Conservation (phyloP, 1,284 basidiomycete species). For the Vanrija sp. region DNA sequence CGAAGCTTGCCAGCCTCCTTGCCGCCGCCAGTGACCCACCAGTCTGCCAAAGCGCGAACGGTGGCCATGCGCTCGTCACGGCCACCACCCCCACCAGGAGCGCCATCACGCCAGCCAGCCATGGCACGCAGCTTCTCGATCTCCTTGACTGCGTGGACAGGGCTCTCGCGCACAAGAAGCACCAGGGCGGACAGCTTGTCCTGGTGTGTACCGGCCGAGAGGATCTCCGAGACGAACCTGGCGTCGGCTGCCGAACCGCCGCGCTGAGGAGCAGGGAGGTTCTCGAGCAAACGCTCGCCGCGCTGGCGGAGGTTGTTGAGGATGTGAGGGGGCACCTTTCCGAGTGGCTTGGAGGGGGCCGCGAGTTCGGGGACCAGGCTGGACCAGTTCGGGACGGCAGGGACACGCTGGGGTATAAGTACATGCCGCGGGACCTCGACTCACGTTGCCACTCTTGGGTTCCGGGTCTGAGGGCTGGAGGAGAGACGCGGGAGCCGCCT, state of each 20-base stretch:
- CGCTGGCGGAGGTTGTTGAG: slow-evolving; percentile 34
- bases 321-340: slow-evolving; percentile 9
- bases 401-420: slow-evolving; percentile 24
- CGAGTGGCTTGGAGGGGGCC: slow-evolving; percentile 20
- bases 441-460: slow-evolving; percentile 28
- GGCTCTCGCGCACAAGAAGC: slow-evolving; percentile 83
- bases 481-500: slow-evolving; percentile 3
- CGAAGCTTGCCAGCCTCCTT: slow-evolving; percentile 66
- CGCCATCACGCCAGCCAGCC: slow-evolving; percentile 67
- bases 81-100: slow-evolving; percentile 37
- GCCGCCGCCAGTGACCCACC: slow-evolving; percentile 92
- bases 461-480: slow-evolving; percentile 16
- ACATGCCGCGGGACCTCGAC: background rate
- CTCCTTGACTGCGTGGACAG: slow-evolving; percentile 80
- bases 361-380: slow-evolving; percentile 31
- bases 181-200: slow-evolving; percentile 92
- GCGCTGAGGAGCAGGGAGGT: slow-evolving; percentile 35
- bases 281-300: slow-evolving; percentile 28
- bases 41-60: slow-evolving; percentile 85
- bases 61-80: slow-evolving; percentile 89
- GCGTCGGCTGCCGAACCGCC: slow-evolving; percentile 60
- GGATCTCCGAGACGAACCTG: slow-evolving; percentile 75
- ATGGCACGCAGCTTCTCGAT: slow-evolving; percentile 71
- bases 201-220: slow-evolving; percentile 82
- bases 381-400: slow-evolving; percentile 30